Conservation (phyloP, 2,329 filamentous ascomycete genomes). For the Trichoderma koningii region DNA sequence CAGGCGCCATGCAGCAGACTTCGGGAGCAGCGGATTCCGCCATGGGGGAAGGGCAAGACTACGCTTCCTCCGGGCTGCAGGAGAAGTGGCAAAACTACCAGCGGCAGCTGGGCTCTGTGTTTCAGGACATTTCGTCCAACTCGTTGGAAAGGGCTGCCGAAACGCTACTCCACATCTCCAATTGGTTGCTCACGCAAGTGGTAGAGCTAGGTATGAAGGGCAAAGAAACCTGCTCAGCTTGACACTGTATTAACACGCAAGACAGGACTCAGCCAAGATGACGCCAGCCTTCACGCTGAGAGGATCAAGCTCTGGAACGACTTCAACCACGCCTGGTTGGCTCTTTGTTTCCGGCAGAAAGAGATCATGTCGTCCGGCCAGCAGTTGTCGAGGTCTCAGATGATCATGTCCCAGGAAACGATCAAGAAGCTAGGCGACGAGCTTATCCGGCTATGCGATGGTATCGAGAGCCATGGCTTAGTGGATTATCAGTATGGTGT, state of each 20-base stretch:
- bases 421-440: slow-evolving; percentile 81
- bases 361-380: slow-evolving; percentile 67
- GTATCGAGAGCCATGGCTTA: slow-evolving; percentile 85
- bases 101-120: slow-evolving; percentile 64
- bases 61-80: slow-evolving; percentile 59
- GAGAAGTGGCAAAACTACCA: slow-evolving; percentile 70
- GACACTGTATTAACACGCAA: slow-evolving; percentile 29
- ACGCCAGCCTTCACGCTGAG: slow-evolving; percentile 72
- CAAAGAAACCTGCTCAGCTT: background rate
- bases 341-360: slow-evolving; percentile 79
- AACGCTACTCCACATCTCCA: slow-evolving; percentile 54
- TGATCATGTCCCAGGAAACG: slow-evolving; percentile 66
- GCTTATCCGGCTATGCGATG: slow-evolving; percentile 79
- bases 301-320: slow-evolving; percentile 87
- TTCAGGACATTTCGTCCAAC: slow-evolving; percentile 66
- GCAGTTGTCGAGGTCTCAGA: slow-evolving; percentile 59
- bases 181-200: slow-evolving; percentile 59
- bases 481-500: slow-evolving; percentile 98
- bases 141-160: slow-evolving; percentile 54
- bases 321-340: slow-evolving; percentile 91
- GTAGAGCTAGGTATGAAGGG: slow-evolving; percentile 54
- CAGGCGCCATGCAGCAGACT: slow-evolving; percentile 49
- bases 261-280: slow-evolving; percentile 80
- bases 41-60: slow-evolving; percentile 59
- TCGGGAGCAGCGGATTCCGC: slow-evolving; percentile 46